Percentiles rank a stretch among this genome's conserved stretches.
Evolutionary conservation across 306 rosid species (phyloP).

Genomic region (Styphnolobium japonicum): DNA sequence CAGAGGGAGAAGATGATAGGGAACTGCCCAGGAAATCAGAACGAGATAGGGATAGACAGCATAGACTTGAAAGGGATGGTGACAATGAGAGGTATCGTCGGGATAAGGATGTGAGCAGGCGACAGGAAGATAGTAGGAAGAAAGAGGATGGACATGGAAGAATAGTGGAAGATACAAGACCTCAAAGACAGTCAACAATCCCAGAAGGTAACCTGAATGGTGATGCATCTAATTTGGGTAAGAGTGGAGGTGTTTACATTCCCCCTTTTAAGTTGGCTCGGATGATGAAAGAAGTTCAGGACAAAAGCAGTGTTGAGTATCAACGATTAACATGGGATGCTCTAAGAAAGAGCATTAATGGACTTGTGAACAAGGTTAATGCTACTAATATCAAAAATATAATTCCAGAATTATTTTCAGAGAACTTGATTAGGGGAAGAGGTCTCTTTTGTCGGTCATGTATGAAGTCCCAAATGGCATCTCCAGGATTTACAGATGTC

Average conservation of each 20-base stretch:
- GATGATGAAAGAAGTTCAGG: conserved; percentile 90
- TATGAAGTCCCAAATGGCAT: conserved; percentile 97
- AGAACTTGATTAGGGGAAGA: conserved; percentile 88
- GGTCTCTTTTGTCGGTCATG: conserved; percentile 93
- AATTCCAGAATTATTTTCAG: conserved; percentile 73
- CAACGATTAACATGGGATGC: conserved; percentile 98
- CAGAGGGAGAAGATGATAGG: conserved; percentile 40
- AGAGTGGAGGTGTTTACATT: conserved; percentile 90
- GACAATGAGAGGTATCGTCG: conserved; percentile 19
- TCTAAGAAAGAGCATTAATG: conserved; percentile 88
- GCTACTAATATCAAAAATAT: conserved; percentile 84
- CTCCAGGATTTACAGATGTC: conserved; percentile 87
- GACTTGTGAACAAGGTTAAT: conserved; percentile 93
- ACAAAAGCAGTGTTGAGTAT: conserved; percentile 80
- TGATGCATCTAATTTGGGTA: conserved; percentile 58
- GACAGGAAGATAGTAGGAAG: conserved; percentile 27
- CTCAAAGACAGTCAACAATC: conserved; percentile 31
- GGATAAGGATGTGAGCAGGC: conserved; percentile 34
- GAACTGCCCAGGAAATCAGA: conserved; percentile 26
- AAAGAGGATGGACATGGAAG: conserved; percentile 43
- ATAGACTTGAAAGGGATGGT: conserved; percentile 28
- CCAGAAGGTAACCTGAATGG: conserved; percentile 40
- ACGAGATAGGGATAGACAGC: conserved; percentile 21
- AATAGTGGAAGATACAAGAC: conserved; percentile 25
- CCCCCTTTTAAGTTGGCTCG: conserved; percentile 94